Percentiles rank a stretch among this genome's conserved stretches.
Conservation (phyloP, 192 early-diverging fungal species). For the Linnemannia hyalina region DNA sequence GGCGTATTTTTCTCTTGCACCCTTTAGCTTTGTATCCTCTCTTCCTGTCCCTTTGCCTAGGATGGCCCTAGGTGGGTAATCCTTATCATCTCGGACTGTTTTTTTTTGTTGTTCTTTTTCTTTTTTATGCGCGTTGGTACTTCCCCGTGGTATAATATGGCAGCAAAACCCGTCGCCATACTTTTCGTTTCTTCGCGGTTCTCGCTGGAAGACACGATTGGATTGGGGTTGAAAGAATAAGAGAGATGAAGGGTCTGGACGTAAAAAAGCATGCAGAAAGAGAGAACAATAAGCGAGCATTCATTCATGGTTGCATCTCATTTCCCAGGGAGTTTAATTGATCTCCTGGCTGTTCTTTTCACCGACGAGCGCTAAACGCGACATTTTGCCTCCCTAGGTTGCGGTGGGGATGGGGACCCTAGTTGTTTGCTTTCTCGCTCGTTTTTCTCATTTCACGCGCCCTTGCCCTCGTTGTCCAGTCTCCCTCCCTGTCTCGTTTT, state of each 20-base stretch:
- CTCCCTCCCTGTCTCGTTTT: neutral
- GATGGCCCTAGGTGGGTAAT: neutral
- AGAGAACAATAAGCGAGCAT: neutral
- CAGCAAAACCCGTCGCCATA: neutral
- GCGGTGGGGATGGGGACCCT: neutral
- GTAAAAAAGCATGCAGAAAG: neutral
- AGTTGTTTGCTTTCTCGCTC: neutral
- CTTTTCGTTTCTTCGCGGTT: neutral
- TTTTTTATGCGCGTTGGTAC: neutral
- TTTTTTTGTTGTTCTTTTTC: constrained; percentile 1
- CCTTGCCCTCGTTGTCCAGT: neutral
- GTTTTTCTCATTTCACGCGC: neutral
- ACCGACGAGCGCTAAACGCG: neutral
- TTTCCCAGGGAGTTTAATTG: neutral
- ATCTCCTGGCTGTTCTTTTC: neutral
- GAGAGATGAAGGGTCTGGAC: neutral
- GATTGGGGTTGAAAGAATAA: neutral
- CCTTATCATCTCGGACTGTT: neutral
- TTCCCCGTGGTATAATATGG: neutral
- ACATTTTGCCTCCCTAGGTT: neutral
- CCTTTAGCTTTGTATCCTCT: too few species aligned
- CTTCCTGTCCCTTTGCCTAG: neutral
- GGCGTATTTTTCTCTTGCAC: neutral
- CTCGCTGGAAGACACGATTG: neutral
- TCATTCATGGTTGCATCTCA: neutral